Evolutionary conservation across 495 filamentous ascomycete species (phyloP).

Genomic region (Daldinia vernicosa): DNA sequence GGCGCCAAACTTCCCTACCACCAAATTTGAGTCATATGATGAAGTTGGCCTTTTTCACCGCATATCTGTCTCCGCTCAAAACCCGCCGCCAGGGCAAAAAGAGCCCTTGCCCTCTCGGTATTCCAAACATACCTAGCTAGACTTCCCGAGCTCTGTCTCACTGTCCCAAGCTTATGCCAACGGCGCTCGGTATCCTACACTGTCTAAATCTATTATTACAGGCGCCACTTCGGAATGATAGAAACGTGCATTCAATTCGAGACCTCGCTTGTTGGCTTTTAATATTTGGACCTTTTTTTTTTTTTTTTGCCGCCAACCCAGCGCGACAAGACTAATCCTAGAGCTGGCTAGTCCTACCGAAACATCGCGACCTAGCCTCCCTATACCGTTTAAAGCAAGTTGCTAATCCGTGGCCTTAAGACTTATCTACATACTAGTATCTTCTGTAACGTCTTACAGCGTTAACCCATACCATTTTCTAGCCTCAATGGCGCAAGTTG

Average conservation of each 20-base stretch:
- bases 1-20: slow-evolving; percentile 18
- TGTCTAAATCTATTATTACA: slow-evolving; percentile 12
- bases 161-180: slow-evolving; percentile 7
- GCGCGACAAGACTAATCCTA: slow-evolving; percentile 28
- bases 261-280: slow-evolving; percentile 15
- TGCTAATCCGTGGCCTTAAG: slow-evolving; percentile 21
- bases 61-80: slow-evolving; percentile 35
- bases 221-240: slow-evolving; percentile 23
- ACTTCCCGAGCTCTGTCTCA: slow-evolving; percentile 7
- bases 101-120: slow-evolving; percentile 26
- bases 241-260: slow-evolving; percentile 8
- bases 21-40: slow-evolving; percentile 40
- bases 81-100: slow-evolving; percentile 19
- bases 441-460: slow-evolving; percentile 26
- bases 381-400: slow-evolving; percentile 31
- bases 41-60: slow-evolving; percentile 34
- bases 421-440: slow-evolving; percentile 12
- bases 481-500: slow-evolving; percentile 8
- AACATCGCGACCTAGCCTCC: slow-evolving; percentile 30
- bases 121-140: slow-evolving; percentile 26
- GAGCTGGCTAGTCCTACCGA: slow-evolving; percentile 25
- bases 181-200: slow-evolving; percentile 11
- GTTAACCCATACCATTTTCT: slow-evolving; percentile 13
- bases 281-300: slow-evolving; percentile 7
- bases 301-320: slow-evolving; percentile 3